Conservation (phyloP, 345 rosid species). For the Anastatica hierochuntica region DNA sequence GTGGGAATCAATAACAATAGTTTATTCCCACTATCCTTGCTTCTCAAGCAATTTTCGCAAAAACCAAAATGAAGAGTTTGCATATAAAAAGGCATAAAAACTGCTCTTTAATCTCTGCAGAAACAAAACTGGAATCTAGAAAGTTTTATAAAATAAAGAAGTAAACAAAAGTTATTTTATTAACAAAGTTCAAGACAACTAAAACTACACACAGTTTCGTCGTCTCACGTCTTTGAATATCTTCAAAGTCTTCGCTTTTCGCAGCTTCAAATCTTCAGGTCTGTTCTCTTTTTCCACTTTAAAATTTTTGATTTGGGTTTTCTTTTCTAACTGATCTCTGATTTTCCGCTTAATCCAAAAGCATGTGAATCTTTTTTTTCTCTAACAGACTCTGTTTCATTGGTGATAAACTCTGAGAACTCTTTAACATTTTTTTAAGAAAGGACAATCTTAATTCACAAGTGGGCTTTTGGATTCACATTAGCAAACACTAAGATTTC, state of each 20-base stretch:
- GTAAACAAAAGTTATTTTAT: background rate
- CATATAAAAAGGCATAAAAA: slow-evolving; percentile 15
- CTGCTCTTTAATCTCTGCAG: too few species aligned
- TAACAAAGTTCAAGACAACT: slow-evolving; percentile 1
- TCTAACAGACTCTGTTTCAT: background rate
- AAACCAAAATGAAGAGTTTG: background rate
- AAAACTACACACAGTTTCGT: slow-evolving; percentile 6
- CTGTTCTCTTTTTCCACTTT: background rate
- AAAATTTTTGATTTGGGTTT: background rate
- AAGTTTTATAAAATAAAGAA: too few species aligned
- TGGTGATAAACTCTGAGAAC: too few species aligned
- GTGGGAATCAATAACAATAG: too few species aligned
- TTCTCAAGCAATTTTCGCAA: slow-evolving; percentile 19
- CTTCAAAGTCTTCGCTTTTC: slow-evolving; percentile 3
- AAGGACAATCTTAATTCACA: background rate
- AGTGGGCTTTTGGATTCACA: slow-evolving; percentile 3
- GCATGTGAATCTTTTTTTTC: slow-evolving; percentile 5
- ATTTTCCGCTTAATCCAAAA: background rate
- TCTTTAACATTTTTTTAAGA: background rate
- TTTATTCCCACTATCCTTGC: slow-evolving; percentile 26
- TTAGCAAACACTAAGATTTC: background rate
- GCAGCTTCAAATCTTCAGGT: slow-evolving; percentile 21
- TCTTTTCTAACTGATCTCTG: background rate
- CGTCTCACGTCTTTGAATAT: slow-evolving; percentile 21
- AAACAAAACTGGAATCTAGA: background rate